These are phyloP conservation scores for Rosellinia necatrix DNA, from an alignment of 2,329 filamentous ascomycete species.

Conservation along the genomic window DNA sequence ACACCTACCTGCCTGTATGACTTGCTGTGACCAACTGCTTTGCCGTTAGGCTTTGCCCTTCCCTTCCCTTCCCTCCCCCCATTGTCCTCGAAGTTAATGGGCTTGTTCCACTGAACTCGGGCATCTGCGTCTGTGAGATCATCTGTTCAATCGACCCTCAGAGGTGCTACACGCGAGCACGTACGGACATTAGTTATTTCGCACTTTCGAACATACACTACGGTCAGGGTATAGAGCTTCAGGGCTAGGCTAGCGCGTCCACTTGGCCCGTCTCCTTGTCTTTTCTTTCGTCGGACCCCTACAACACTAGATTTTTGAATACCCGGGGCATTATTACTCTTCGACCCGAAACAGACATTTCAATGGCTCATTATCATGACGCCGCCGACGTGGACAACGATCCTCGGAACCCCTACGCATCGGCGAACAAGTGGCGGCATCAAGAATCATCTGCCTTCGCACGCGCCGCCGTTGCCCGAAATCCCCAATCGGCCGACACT, in stretches of 20 bases:
- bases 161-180: too few relatives aligned
- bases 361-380: conserved; percentile 35
- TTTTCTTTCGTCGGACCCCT: neutral
- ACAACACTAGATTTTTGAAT: neutral
- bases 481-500: conserved; percentile 47
- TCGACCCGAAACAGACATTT: conserved; percentile 1
- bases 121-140: too few relatives aligned
- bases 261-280: neutral
- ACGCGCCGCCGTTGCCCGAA: conserved; percentile 51
- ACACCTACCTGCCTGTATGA: too few relatives aligned
- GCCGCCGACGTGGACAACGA: conserved; percentile 41
- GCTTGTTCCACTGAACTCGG: neutral
- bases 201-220: neutral
- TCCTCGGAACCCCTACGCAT: conserved; percentile 57
- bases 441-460: conserved; percentile 64
- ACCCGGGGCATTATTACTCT: neutral
- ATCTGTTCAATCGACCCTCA: too few relatives aligned
- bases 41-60: neutral
- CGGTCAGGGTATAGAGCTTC: neutral
- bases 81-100: neutral
- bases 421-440: conserved; percentile 64
- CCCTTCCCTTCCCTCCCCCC: too few relatives aligned
- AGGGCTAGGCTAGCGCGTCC: neutral
- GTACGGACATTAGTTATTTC: too few relatives aligned
- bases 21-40: neutral